phyloP scores from a whole-genome alignment of 306 rosid genomes.

The Abrus pulchellus region DNA sequence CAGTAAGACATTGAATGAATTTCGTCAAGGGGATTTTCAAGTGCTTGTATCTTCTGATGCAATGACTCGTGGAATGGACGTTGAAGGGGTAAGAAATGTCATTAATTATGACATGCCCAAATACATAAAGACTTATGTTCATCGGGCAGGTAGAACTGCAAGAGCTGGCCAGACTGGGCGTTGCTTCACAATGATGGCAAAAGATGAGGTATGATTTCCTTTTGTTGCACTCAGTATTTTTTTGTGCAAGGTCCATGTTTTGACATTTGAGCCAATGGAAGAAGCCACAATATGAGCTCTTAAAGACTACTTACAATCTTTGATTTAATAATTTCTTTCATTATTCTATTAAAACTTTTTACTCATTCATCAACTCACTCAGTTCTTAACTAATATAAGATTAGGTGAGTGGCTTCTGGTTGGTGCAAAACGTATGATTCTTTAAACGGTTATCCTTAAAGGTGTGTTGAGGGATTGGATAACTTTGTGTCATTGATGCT shows the following conservation, averaged over 20 bases:
- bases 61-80: conserved; percentile 98
- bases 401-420: neutral
- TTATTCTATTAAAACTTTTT: conserved; percentile 5
- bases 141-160: conserved; percentile 96
- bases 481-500: neutral
- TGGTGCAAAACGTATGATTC: neutral
- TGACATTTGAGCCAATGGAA: conserved; percentile 17
- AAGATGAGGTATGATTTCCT: conserved; percentile 72
- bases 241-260: conserved; percentile 31
- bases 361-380: conserved; percentile 13
- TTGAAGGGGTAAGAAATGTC: conserved; percentile 87
- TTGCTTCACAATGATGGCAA: conserved; percentile 81
- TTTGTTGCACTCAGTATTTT: conserved; percentile 33
- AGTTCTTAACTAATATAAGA: conserved; percentile 8
- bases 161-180: conserved; percentile 92
- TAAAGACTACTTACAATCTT: conserved; percentile 1
- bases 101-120: conserved; percentile 86
- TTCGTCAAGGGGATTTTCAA: conserved; percentile 83
- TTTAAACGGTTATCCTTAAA: conserved; percentile 5
- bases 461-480: neutral
- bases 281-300: conserved; percentile 1
- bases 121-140: conserved; percentile 87
- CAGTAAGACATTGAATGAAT: conserved; percentile 85
- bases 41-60: conserved; percentile 97
- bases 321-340: neutral